A percentile compares a stretch with the other conserved stretches of the same genome.
Conservation (phyloP, 495 filamentous ascomycete genomes). For the Aspergillus avenaceus region DNA sequence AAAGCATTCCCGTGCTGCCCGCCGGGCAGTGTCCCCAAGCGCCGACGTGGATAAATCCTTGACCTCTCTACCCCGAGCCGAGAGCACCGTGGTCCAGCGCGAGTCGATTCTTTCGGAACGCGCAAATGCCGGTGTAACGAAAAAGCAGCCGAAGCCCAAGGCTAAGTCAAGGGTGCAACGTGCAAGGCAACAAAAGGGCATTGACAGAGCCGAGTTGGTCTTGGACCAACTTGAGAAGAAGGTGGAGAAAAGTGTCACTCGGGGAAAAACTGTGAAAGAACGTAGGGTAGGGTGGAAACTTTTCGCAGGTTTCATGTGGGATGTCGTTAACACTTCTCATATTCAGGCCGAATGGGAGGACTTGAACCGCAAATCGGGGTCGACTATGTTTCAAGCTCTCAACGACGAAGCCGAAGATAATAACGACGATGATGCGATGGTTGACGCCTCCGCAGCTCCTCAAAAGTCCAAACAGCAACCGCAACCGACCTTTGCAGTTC, state of each 20-base stretch:
- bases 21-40: slow-evolving; percentile 66
- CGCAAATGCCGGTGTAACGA: slow-evolving; percentile 58
- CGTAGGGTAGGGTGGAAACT: slow-evolving; percentile 30
- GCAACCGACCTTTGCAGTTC: slow-evolving; percentile 5
- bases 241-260: slow-evolving; percentile 59
- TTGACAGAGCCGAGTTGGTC: slow-evolving; percentile 69
- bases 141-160: slow-evolving; percentile 60
- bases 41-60: slow-evolving; percentile 75
- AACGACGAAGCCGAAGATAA: slow-evolving; percentile 17
- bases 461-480: slow-evolving; percentile 16
- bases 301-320: neutral
- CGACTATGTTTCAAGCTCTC: slow-evolving; percentile 26
- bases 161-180: slow-evolving; percentile 60
- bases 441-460: slow-evolving; percentile 22
- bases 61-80: slow-evolving; percentile 53
- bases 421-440: slow-evolving; percentile 30
- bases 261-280: slow-evolving; percentile 52
- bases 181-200: slow-evolving; percentile 61
- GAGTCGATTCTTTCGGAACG: slow-evolving; percentile 58
- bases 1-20: slow-evolving; percentile 66
- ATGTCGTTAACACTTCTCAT: slow-evolving; percentile 13
- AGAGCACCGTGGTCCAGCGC: slow-evolving; percentile 44
- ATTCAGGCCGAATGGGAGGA: slow-evolving; percentile 41
- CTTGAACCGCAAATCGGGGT: slow-evolving; percentile 30
- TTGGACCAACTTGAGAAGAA: slow-evolving; percentile 69